A percentile compares a stretch with the other conserved stretches of the same genome.
Evolutionary conservation across 75 land plant species (phyloP).

Genomic region (Pinus tabuliformis): DNA sequence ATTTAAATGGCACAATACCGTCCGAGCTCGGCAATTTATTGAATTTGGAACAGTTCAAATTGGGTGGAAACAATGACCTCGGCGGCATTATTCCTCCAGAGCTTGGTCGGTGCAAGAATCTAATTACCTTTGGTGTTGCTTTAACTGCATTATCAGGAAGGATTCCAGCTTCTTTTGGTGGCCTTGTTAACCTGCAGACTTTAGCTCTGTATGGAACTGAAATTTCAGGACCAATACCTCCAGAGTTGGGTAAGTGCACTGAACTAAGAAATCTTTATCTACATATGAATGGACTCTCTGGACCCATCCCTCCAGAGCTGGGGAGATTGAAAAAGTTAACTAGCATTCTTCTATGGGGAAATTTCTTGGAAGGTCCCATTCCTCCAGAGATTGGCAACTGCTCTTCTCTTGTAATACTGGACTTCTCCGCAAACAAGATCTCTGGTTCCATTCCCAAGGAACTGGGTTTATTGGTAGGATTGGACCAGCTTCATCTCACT

Average conservation of each 20-base stretch:
- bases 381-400: constrained; percentile 67
- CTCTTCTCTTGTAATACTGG: constrained; percentile 56
- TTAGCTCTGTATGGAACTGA: constrained; percentile 64
- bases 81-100: constrained; percentile 72
- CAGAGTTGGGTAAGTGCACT: constrained; percentile 61
- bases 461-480: constrained; percentile 42
- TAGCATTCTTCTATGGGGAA: constrained; percentile 76
- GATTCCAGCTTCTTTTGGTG: constrained; percentile 76
- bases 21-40: constrained; percentile 52
- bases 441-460: constrained; percentile 68
- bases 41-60: constrained; percentile 62
- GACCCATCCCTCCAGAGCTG: constrained; percentile 60
- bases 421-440: constrained; percentile 59
- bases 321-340: constrained; percentile 66
- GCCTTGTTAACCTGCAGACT: constrained; percentile 52
- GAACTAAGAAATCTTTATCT: constrained; percentile 59
- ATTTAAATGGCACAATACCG: constrained; percentile 73
- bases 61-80: constrained; percentile 73
- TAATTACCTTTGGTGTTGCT: constrained; percentile 66
- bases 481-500: constrained; percentile 64
- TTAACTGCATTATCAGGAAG: constrained; percentile 68
- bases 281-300: constrained; percentile 69
- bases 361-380: constrained; percentile 43
- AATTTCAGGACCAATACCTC: constrained; percentile 68
- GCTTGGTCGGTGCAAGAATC: constrained; percentile 63